Base-by-base conservation (phyloP, 2,329 filamentous ascomycete species). In the Saccharata proteae region DNA sequence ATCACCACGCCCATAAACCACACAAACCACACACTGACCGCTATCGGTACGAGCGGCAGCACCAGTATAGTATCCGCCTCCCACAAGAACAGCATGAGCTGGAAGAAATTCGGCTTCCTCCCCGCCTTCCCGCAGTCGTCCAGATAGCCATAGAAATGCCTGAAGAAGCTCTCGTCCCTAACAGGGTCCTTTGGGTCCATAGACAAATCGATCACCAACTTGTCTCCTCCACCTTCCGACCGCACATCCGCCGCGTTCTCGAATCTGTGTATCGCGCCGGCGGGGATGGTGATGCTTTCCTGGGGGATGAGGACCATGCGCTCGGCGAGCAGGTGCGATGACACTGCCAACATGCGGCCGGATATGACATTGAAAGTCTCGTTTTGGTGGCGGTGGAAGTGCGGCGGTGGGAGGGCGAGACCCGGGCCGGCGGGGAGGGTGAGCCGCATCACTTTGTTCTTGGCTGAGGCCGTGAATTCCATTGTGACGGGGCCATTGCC, bases 71-170 rank as follows among this genome's bases (percentile, higher is more conserved):
- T 34, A 9, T 34, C 32, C 3, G 32, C 32, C 20, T 29, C 26
- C 26, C 26, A 29, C 26, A 34, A 18, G 13, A 34, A 34, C 16
- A 29, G 19, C 32, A 34, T 29, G 16, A 34, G 17, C 32, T 34
- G 32, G 20, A 34, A 34, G 19, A 34, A 29, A 12, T 24, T 26
- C 1, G 32, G 32, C 20, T 16, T 14, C 6, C 26, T 25, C 20
- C 22, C 21, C 1, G 21, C 10, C 20, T 21, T 24, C 15, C 21
- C 22, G 26, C 32, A 34, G 21, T 34, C 32, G 13, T 34, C 32
- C 9, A 34, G 22, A 10, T 34, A 34, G 20, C 32, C 32, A 13
- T 29, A 34, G 17, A 34, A 34, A n/a, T 34, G 26, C 20, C 32
- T 26, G 12, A 34, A 34, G 32, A 34, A 34, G 21, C 21, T 17